Evolutionary conservation across 2,329 filamentous ascomycete genomes (phyloP).

Genomic region (Neofusicoccum ribis): DNA sequence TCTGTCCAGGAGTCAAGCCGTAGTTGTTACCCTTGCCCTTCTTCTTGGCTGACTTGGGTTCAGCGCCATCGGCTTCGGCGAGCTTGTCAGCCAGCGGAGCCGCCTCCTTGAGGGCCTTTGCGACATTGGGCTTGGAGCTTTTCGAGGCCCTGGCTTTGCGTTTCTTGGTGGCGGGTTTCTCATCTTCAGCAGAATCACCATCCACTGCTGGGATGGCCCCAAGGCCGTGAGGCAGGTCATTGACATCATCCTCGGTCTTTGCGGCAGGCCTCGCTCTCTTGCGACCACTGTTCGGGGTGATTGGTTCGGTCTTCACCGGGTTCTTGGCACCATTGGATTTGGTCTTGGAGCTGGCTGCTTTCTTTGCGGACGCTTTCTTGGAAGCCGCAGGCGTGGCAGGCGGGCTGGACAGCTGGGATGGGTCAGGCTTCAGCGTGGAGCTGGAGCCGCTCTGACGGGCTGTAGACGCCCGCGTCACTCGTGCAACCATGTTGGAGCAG

Average conservation of each 20-base stretch:
- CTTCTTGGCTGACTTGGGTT: conserved; percentile 27
- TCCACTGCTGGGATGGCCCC: conserved; percentile 35
- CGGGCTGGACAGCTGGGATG: conserved; percentile 46
- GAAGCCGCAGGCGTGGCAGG: conserved; percentile 39
- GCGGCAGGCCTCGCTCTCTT: conserved; percentile 40
- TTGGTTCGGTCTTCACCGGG: neutral
- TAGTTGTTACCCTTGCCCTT: conserved; percentile 42
- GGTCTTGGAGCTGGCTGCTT: conserved; percentile 24
- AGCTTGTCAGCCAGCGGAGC: conserved; percentile 31
- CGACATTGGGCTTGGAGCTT: conserved; percentile 22
- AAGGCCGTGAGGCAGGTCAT: conserved; percentile 60
- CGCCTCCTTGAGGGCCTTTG: conserved; percentile 22
- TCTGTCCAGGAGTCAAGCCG: conserved; percentile 49
- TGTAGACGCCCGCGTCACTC: conserved; percentile 34
- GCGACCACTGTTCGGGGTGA: conserved; percentile 25
- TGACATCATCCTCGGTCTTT: conserved; percentile 42
- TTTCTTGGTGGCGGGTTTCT: neutral
- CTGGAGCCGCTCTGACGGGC: conserved; percentile 22
- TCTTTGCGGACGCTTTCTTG: conserved; percentile 21
- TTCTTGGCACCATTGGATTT: neutral
- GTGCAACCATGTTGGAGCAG: conserved; percentile 28
- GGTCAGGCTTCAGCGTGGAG: conserved; percentile 24
- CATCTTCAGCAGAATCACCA: neutral
- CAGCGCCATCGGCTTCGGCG: neutral
- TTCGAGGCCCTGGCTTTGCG: conserved; percentile 19